phyloP scores from a whole-genome alignment of 148 eudicot genomes.

The Nepenthes gracilis region DNA sequence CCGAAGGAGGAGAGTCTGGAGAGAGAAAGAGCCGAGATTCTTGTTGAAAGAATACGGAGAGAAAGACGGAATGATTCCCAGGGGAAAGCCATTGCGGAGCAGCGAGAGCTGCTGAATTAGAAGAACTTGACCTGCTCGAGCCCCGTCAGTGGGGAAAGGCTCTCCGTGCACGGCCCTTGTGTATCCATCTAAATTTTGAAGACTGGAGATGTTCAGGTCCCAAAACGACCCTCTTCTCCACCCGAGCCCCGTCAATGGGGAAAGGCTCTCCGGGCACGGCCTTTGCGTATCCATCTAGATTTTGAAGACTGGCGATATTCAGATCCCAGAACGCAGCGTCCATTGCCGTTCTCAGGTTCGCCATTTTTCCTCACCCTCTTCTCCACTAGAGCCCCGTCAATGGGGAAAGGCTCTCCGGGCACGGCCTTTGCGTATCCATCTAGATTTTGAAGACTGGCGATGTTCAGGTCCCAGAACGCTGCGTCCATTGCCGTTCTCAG shows the following conservation, averaged over 20 bases:
- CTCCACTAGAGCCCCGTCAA: conserved; percentile 29
- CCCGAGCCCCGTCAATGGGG: conserved; percentile 53
- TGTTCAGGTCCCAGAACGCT: conserved; percentile 53
- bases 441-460: conserved; percentile 21
- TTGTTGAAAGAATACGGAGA: conserved; percentile 25
- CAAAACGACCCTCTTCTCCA: conserved; percentile 22
- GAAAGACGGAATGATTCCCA: conserved; percentile 62
- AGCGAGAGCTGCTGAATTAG: conserved; percentile 54
- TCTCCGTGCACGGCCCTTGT: conserved; percentile 32
- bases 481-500: conserved; percentile 80
- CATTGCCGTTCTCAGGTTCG: conserved; percentile 68
- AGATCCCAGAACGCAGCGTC: conserved; percentile 69
- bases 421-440: conserved; percentile 1
- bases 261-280: conserved; percentile 53
- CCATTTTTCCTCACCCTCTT: conserved; percentile 29
- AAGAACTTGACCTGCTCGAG: conserved; percentile 39
- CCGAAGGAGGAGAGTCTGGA: conserved; percentile 50
- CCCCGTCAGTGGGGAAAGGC: conserved; percentile 50
- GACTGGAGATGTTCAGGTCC: conserved; percentile 52
- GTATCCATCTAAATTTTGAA: not conserved
- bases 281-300: conserved; percentile 47
- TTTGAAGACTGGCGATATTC: conserved; percentile 39
- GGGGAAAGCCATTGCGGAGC: conserved; percentile 56
- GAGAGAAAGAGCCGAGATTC: conserved; percentile 51
- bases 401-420: conserved; percentile 62